These are phyloP conservation scores for Butyriboletus loyo DNA, from an alignment of 768 basidiomycete species.

Conservation along the genomic window DNA sequence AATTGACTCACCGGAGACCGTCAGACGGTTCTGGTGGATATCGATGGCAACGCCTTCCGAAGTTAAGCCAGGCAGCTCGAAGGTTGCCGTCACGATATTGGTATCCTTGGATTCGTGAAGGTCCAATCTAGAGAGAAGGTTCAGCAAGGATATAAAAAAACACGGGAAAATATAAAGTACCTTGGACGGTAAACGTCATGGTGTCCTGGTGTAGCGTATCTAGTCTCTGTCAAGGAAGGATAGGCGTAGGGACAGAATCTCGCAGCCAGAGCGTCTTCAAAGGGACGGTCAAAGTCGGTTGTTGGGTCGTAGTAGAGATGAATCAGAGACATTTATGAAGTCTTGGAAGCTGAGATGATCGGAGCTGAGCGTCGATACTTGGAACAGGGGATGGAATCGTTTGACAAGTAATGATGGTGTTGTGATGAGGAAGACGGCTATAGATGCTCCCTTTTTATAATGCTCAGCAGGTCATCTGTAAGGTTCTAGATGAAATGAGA, in stretches of 20 bases:
- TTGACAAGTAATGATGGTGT: too few relatives aligned
- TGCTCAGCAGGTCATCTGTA: neutral
- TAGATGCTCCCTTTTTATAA: constrained; percentile 2
- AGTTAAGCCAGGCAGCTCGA: constrained; percentile 55
- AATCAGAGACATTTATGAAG: neutral
- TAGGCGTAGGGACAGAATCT: constrained; percentile 2
- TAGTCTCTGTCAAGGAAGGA: neutral
- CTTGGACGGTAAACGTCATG: too few relatives aligned
- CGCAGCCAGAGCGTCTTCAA: constrained; percentile 23
- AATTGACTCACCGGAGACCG: constrained; percentile 44
- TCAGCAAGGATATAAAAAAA: neutral
- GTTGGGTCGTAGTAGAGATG: constrained; percentile 2
- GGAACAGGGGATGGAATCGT: neutral
- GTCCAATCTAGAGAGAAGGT: constrained; percentile 36
- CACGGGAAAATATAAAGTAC: too few relatives aligned
- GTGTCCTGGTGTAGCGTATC: neutral
- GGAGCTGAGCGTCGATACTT: neutral
- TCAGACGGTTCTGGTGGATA: constrained; percentile 45
- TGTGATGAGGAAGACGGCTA: neutral
- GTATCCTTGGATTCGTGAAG: constrained; percentile 41
- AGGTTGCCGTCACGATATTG: constrained; percentile 47
- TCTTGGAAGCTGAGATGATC: neutral
- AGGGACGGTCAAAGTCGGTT: constrained; percentile 5
- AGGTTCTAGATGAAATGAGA: constrained; percentile 5
- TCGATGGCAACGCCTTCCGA: constrained; percentile 48